Percentiles rank a stretch among this genome's conserved stretches.
Evolutionary conservation across 768 basidiomycete genomes (phyloP).

Genomic region (Hericium rajendrae): DNA sequence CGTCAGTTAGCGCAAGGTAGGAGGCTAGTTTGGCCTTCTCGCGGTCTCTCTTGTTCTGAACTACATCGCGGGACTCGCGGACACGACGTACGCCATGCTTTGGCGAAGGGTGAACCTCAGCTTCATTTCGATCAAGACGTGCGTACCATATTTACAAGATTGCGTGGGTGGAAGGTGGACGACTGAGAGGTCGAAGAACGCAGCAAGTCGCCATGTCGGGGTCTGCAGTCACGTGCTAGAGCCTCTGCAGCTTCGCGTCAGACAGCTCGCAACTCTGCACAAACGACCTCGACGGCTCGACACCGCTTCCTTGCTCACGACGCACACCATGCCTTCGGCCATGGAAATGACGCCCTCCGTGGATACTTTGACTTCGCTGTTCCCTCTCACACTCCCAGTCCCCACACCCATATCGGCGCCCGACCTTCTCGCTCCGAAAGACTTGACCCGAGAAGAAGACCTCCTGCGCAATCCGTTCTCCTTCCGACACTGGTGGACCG

Average conservation of each 20-base stretch:
- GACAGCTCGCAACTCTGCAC: too few species aligned
- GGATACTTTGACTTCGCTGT: slow-evolving; percentile 45
- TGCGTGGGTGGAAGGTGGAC: too few species aligned
- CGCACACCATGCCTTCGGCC: slow-evolving; percentile 34
- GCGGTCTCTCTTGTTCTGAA: slow-evolving; percentile 57
- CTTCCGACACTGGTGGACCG: slow-evolving; percentile 88
- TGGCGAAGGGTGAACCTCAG: background rate
- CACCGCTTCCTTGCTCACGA: too few species aligned
- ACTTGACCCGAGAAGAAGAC: slow-evolving; percentile 89
- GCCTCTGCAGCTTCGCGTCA: too few species aligned
- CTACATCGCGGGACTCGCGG: slow-evolving; percentile 45
- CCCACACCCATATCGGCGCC: slow-evolving; percentile 77
- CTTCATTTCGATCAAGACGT: too few species aligned
- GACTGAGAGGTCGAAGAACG: too few species aligned
- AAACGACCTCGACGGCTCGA: too few species aligned
- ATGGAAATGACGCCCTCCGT: slow-evolving; percentile 37
- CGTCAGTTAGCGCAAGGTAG: slow-evolving; percentile 56
- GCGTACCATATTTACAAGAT: too few species aligned
- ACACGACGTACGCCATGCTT: slow-evolving; percentile 68
- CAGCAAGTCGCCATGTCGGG: too few species aligned
- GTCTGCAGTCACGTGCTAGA: too few species aligned
- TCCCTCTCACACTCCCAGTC: slow-evolving; percentile 80
- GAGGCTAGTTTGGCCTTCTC: slow-evolving; percentile 71
- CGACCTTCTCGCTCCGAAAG: slow-evolving; percentile 60
- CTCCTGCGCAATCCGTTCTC: slow-evolving; percentile 84